phyloP scores from a whole-genome alignment of 257 asterid genomes.

The Jasminum sambac region DNA sequence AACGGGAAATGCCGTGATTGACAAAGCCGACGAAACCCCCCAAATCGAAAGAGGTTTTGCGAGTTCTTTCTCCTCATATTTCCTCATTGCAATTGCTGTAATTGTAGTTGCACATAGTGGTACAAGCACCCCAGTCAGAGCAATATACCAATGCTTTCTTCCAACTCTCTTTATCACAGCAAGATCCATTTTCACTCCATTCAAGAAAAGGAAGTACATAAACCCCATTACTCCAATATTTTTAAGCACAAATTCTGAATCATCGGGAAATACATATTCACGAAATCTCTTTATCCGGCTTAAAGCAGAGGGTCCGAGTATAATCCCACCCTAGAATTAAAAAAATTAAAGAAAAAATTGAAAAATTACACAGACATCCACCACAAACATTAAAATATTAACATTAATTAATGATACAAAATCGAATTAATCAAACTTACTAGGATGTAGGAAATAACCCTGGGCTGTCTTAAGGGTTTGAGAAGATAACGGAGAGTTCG shows the following conservation, averaged over 20 bases:
- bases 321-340: slow-evolving; percentile 63
- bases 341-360: too few species aligned
- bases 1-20: slow-evolving; percentile 66
- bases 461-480: slow-evolving; percentile 77
- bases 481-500: slow-evolving; percentile 49
- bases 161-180: slow-evolving; percentile 30
- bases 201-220: slow-evolving; percentile 73
- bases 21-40: slow-evolving; percentile 51
- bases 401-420: background rate
- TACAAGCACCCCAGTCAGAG: slow-evolving; percentile 24
- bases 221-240: slow-evolving; percentile 69
- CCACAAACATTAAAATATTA: background rate
- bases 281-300: slow-evolving; percentile 49
- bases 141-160: slow-evolving; percentile 62
- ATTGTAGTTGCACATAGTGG: slow-evolving; percentile 37
- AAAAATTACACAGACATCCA: background rate
- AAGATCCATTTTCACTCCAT: slow-evolving; percentile 66
- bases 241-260: slow-evolving; percentile 34
- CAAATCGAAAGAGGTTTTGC: slow-evolving; percentile 40
- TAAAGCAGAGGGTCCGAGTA: slow-evolving; percentile 69
- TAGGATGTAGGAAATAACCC: slow-evolving; percentile 58
- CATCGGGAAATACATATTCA: slow-evolving; percentile 44
- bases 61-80: slow-evolving; percentile 33
- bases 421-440: slow-evolving; percentile 41
- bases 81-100: slow-evolving; percentile 33